Base-by-base conservation (phyloP, 176 grass and related monocot species). In the Oryza nivara region DNA sequence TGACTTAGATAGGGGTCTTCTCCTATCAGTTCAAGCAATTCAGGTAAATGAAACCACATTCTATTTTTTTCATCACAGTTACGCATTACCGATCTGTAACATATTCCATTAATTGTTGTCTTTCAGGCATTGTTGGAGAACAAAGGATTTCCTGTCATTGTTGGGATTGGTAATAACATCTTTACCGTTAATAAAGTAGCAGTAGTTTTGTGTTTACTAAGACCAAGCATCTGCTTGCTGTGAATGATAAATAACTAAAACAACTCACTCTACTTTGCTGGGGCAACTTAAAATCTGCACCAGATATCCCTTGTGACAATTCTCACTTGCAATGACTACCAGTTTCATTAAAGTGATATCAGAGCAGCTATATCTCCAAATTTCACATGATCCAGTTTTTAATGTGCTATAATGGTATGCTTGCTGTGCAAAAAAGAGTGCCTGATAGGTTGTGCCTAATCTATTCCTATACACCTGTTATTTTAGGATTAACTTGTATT, bases 11-110 rank as follows among this genome's bases (percentile, higher is more conserved):
- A 92, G 96, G 76, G 96, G 96, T 26, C 91, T 98, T 73, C 89
- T 98, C 32, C 93, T 98, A 80, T 98, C 96, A 66, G 91, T 98
- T 83, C 96, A 98, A 88, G 96, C 96, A 77, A 98, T 98, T 84
- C 96, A 98, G 91, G 96, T 93, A 78, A 74, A 70, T 80, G 48
- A 35, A 66, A 28, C 26, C 26, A 4, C 32, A 65, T 70, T 41
- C 41, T 15, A 35, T 65, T 84, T 74, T 19, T 43, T 3, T 76
- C 22, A 6, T 7, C 41, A 9, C 54, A 72, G 47, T 60, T 69
- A 67, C 15, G 12, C 34, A 64, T 75, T 44, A 76, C 2, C n/a
- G 41, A 74, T 83, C 65, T 71, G 38, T 67, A 12, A 68, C 67
- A 78, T 78, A 80, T 77, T 49, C 40, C 32, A 56, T 80, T 70